Conservation (phyloP, 495 filamentous ascomycete genomes). For the Amniculicola lignicola region DNA sequence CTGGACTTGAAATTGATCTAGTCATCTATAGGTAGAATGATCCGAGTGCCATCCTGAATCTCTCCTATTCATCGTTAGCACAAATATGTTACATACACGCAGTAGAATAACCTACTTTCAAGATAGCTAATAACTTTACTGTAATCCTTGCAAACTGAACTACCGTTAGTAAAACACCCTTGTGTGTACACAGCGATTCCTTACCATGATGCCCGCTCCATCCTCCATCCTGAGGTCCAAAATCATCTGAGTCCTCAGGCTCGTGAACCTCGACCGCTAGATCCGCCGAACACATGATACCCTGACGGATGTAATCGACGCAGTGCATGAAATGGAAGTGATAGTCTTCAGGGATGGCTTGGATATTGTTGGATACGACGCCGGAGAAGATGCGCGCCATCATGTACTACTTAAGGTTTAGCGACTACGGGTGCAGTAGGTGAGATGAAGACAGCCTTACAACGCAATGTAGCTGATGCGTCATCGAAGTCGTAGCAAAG, state of each 20-base stretch:
- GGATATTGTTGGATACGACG: background rate
- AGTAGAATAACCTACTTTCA: background rate
- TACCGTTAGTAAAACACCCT: background rate
- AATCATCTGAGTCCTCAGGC: background rate
- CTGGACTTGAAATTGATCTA: too few species aligned
- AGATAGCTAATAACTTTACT: conserved; percentile 4
- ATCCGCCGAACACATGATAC: conserved; percentile 8
- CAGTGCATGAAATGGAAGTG: conserved; percentile 9
- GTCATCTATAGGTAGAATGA: conserved; percentile 10
- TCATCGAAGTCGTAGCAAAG: conserved; percentile 8
- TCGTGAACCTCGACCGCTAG: conserved; percentile 5
- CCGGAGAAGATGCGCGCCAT: conserved; percentile 1
- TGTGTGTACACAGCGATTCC: background rate
- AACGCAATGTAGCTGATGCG: conserved; percentile 11
- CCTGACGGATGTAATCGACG: conserved; percentile 9
- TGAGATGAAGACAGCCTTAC: background rate
- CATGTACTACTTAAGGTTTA: conserved; percentile 4
- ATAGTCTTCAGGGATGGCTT: background rate
- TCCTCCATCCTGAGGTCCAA: conserved; percentile 5
- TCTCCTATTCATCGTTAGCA: background rate
- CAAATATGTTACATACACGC: background rate
- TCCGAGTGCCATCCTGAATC: background rate
- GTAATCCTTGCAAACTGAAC: conserved; percentile 8
- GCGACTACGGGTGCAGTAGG: background rate
- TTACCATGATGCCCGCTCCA: conserved; percentile 14